Evolutionary conservation across 768 basidiomycete species (phyloP).

Genomic region (Phylloporus scabripes): DNA sequence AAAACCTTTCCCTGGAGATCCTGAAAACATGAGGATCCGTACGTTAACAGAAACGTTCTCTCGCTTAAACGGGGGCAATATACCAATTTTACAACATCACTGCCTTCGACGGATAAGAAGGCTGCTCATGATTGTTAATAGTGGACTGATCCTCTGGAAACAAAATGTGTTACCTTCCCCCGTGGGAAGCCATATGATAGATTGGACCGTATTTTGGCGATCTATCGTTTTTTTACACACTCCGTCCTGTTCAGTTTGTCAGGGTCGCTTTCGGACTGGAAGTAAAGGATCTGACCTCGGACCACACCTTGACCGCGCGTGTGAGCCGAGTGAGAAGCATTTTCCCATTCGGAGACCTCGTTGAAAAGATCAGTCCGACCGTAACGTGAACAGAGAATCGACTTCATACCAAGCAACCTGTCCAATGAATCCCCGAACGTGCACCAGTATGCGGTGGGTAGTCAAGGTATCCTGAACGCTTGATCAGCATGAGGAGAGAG

Average conservation of each 20-base stretch:
- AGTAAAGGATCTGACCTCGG: slow-evolving; percentile 32
- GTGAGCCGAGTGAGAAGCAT: slow-evolving; percentile 43
- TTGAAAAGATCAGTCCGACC: slow-evolving; percentile 7
- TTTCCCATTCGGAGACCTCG: slow-evolving; percentile 45
- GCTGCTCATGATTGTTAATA: slow-evolving; percentile 27
- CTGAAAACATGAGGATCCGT: slow-evolving; percentile 22
- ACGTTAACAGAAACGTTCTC: slow-evolving; percentile 13
- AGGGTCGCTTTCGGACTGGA: slow-evolving; percentile 1
- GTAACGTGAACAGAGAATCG: not conserved
- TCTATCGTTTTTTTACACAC: slow-evolving; percentile 49
- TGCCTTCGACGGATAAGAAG: slow-evolving; percentile 50
- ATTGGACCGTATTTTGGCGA: slow-evolving; percentile 40
- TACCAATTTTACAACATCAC: slow-evolving; percentile 43
- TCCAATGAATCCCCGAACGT: slow-evolving; percentile 48
- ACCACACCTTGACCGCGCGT: slow-evolving; percentile 50
- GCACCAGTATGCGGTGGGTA: slow-evolving; percentile 45
- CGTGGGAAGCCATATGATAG: slow-evolving; percentile 48
- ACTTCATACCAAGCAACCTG: slow-evolving; percentile 46
- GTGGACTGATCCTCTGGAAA: slow-evolving; percentile 3
- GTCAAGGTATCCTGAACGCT: slow-evolving; percentile 36
- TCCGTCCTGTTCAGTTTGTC: slow-evolving; percentile 35
- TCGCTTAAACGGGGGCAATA: slow-evolving; percentile 9
- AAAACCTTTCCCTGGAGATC: slow-evolving; percentile 43
- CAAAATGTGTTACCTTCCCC: slow-evolving; percentile 36
- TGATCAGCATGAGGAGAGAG: slow-evolving; percentile 11